These are phyloP conservation scores for Artemisia tridentata DNA, from an alignment of 129 eudicot species.

Conservation along the genomic window DNA sequence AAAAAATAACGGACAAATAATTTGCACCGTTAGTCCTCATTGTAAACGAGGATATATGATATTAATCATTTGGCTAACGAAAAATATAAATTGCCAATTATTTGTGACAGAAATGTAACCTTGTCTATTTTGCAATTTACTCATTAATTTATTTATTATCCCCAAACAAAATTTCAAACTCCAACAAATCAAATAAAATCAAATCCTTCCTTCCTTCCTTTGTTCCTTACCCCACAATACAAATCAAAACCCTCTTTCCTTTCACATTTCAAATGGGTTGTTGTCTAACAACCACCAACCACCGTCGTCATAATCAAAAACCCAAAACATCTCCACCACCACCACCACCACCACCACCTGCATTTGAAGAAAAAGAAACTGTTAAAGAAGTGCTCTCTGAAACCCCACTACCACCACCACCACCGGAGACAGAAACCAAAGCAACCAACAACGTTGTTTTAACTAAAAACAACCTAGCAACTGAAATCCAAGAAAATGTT, in stretches of 20 bases:
- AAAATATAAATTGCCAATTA: too few relatives aligned
- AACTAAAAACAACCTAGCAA: conserved; percentile 3
- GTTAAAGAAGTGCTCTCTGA: conserved; percentile 41
- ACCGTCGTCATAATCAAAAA: not conserved
- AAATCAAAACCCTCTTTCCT: not conserved
- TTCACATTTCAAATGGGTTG: conserved; percentile 54
- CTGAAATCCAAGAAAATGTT: conserved; percentile 29
- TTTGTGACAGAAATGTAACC: too few relatives aligned
- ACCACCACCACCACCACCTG: conserved; percentile 22
- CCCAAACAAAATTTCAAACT: too few relatives aligned
- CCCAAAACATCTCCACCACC: conserved; percentile 2
- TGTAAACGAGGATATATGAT: too few relatives aligned
- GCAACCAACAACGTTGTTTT: not conserved
- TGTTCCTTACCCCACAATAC: conserved; percentile 15
- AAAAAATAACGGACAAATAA: too few relatives aligned
- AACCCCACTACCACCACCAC: conserved; percentile 29
- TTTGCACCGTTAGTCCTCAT: too few relatives aligned
- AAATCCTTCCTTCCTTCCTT: too few relatives aligned
- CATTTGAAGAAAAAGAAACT: conserved; percentile 31
- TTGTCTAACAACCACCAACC: conserved; percentile 52
- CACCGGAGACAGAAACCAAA: conserved; percentile 10
- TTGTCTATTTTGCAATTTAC: too few relatives aligned
- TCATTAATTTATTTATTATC: too few relatives aligned
- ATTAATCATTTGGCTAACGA: too few relatives aligned
- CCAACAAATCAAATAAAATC: too few relatives aligned